A percentile compares a stretch with the other conserved stretches of the same genome.
Evolutionary conservation across 169 alveolate genomes (phyloP).

Genomic region (Neospora caninum): DNA sequence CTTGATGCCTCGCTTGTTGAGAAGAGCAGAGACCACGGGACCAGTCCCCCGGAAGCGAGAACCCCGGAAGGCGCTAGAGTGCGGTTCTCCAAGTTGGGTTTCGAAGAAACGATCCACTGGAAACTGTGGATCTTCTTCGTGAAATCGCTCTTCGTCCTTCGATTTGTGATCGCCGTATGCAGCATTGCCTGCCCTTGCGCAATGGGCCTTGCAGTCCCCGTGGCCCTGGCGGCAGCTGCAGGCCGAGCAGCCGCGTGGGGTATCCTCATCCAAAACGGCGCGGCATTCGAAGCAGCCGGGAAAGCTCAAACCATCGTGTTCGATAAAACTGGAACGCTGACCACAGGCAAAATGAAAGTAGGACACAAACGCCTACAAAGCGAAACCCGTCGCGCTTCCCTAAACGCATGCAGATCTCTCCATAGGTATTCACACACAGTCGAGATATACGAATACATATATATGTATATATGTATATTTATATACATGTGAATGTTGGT

Average conservation of each 20-base stretch:
- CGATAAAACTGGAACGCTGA: constrained; percentile 72
- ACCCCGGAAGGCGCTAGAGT: no score
- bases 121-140: not conserved
- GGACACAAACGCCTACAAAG: constrained; percentile 63
- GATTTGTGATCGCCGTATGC: constrained; percentile 79
- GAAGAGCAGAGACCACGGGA: no score
- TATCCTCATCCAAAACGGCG: constrained; percentile 53
- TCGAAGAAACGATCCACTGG: no score
- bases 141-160: constrained; percentile 75
- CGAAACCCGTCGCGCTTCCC: not conserved
- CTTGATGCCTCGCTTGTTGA: no score
- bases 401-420: not conserved
- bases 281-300: constrained; percentile 65
- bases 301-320: constrained; percentile 43
- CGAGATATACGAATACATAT: no score
- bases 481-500: not conserved
- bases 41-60: no score
- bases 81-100: no score
- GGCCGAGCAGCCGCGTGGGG: constrained; percentile 69
- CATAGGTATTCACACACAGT: not conserved
- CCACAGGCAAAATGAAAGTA: constrained; percentile 75
- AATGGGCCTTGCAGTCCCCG: constrained; percentile 75
- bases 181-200: constrained; percentile 90
- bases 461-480: no score
- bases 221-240: constrained; percentile 68